Base-by-base conservation (phyloP, 2,329 filamentous ascomycete genomes). In the Plenodomus biglobosus region DNA sequence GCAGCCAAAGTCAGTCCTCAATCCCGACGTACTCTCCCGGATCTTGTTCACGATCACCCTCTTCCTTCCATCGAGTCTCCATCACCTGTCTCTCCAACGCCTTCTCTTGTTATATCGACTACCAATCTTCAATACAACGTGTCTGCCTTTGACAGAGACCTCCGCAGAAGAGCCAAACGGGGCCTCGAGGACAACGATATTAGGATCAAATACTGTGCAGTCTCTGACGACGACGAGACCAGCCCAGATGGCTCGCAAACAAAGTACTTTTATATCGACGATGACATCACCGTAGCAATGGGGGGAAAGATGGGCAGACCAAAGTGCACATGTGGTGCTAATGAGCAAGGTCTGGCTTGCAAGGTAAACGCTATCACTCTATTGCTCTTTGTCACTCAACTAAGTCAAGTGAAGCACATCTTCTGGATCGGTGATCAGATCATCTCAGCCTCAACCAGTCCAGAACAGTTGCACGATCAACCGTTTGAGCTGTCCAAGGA, bases 371-470 rank as follows among this genome's bases (percentile, higher is more conserved):
- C 17, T 15, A 19, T 21, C 15, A 34, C 15, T 13, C 38, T 15
- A 32, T 16, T 13, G 17, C 11, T 17, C 8, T 42, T 21, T n/a
- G 11, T 27, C 10, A 24, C 3, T 24, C 38, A 22, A 37, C 46
- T 55, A 40, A 53, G 32, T 16, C 16, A 27, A 44, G 48, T 16
- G 50, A 24, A 73, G 70, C 70, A 73, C 36, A 70, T 72, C 18
- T 72, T 69, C 44, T 73, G 69, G 69, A 59, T 72, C 3, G 56
- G 64, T 5, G 68, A 72, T 40, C 67, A 72, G 41, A 50, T 73
- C 20, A 52, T 66, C 17, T 61, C 62, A 13, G 51, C 65, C 17
- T 61, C 62, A 11, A 61, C 59, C 15, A 55, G 52, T 1, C 56
- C 62, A 6, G 53, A 60, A 15, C 41, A 48, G 8, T 47, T 64